Evolutionary conservation across 108 stramenopile genomes (phyloP).

Genomic region (Cyclotella distinguenda): DNA sequence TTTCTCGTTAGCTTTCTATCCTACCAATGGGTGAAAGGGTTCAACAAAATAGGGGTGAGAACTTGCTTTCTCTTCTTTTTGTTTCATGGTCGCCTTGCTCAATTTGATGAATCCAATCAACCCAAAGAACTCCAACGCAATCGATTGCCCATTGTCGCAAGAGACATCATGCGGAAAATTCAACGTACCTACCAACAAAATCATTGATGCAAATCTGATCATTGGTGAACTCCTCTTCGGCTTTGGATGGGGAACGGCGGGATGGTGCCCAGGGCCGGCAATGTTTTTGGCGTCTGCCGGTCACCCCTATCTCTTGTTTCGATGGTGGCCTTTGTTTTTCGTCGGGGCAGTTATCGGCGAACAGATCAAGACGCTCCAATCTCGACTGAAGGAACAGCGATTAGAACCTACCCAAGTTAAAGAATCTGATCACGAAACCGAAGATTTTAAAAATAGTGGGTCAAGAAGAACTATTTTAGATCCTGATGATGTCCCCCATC

Average conservation of each 20-base stretch:
- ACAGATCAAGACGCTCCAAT: constrained; percentile 22
- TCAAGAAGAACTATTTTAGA: no score
- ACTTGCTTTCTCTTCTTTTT: no score
- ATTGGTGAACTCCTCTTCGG: constrained; percentile 58
- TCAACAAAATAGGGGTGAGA: constrained; percentile 37
- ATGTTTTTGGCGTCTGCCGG: constrained; percentile 47
- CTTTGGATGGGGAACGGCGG: constrained; percentile 58
- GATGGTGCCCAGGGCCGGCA: constrained; percentile 70
- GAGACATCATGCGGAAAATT: constrained; percentile 32
- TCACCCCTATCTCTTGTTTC: constrained; percentile 18
- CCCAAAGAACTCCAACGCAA: constrained; percentile 28
- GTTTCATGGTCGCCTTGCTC: neutral
- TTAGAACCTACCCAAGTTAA: neutral
- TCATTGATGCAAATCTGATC: constrained; percentile 51
- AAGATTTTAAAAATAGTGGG: no score
- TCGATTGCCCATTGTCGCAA: constrained; percentile 41
- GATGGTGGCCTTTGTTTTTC: constrained; percentile 54
- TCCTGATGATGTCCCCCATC: no score
- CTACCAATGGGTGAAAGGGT: constrained; percentile 68
- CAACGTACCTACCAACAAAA: constrained; percentile 44
- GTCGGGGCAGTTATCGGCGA: constrained; percentile 35
- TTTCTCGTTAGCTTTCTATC: constrained; percentile 54
- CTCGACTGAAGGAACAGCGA: neutral
- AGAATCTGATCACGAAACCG: neutral
- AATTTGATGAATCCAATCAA: neutral